Evolutionary conservation across 148 eudicot species (phyloP), one percentile per base, ranked within the genome.

Genomic region (Pouteria glomerata): DNA sequence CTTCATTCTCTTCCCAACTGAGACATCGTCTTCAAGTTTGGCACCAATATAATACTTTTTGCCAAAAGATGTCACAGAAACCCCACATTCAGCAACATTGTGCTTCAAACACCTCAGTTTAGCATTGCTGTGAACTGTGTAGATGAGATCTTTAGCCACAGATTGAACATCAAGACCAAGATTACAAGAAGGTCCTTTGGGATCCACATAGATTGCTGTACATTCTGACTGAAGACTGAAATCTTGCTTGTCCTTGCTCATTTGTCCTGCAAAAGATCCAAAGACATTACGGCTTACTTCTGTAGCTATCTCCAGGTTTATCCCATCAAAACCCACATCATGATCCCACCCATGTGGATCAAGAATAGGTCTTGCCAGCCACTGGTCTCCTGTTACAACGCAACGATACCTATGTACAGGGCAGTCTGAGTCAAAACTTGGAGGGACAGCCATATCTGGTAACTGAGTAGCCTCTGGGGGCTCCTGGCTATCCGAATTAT

Each of bases 291-390:
- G 74, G 57, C 75, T 83, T 24, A 87, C n/a, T 84, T 84, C 86
- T 16, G 75, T 42, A 71, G 86, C 66, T 26, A 80, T 79, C 78
- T 96, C 97, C 29, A 96, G 72, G 85, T 86, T 92, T 52, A 96
- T 77, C 52, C 97, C 99, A 47, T 96, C 99, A 70, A 92, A 88
- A 27, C 99, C 92, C 62, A 96, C 90, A 42, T 96, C 99, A 67
- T 88, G 96, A 58, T 96, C 99, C 99, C 99, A 96, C 69, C 97
- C 97, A 33, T 88, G 87, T 5, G 87, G 91, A 78, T 96, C 96
- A 50, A 90, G 78, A 60, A 92, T 97, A 0, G 99, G 99, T 63
- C 97, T 87, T 60, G 91, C 90, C 5, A 90, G 80, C 92, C 81
- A 86, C 74, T 81, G 86, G 16, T 96, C 94, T 57, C 80, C 77